These are phyloP conservation scores for Hypoxylon rubiginosum DNA, from an alignment of 2,329 filamentous ascomycete genomes.

Conservation along the genomic window DNA sequence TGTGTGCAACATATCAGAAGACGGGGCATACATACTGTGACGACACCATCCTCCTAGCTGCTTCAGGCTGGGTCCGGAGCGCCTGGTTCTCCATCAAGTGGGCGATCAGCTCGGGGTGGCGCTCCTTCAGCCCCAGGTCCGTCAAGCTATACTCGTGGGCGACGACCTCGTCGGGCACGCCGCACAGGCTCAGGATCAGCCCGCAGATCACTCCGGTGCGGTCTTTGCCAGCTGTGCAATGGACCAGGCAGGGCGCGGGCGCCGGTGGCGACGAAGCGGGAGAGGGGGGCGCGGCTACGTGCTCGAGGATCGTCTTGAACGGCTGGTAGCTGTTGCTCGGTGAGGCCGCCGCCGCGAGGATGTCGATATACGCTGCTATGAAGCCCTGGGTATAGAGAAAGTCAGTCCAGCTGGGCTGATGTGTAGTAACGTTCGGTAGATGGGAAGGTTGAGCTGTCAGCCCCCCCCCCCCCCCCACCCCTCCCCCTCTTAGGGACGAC, in stretches of 20 bases:
- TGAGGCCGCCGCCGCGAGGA: constrained; percentile 66
- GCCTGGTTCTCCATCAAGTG: constrained; percentile 64
- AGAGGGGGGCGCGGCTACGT: constrained; percentile 61
- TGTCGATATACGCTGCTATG: constrained; percentile 72
- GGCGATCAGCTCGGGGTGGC: constrained; percentile 54
- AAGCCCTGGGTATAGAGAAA: constrained; percentile 64
- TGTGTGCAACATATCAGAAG: constrained; percentile 6
- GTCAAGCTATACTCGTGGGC: constrained; percentile 74
- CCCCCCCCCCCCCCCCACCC: too few relatives aligned
- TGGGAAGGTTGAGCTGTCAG: constrained; percentile 27
- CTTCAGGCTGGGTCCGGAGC: constrained; percentile 60
- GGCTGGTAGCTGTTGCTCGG: constrained; percentile 62
- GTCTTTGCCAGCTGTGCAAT: constrained; percentile 79
- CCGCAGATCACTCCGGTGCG: constrained; percentile 75
- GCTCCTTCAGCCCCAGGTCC: constrained; percentile 63
- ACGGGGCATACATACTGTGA: constrained; percentile 55
- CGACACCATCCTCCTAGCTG: constrained; percentile 61
- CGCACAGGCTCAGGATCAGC: constrained; percentile 69
- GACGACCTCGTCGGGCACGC: constrained; percentile 65
- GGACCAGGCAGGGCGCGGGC: constrained; percentile 68
- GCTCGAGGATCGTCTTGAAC: constrained; percentile 67
- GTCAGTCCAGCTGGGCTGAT: constrained; percentile 17
- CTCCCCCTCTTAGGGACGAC: too few relatives aligned
- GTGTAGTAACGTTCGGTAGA: background rate
- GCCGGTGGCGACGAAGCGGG: constrained; percentile 38